Conservation (phyloP, 345 rosid genomes). For the Raphanus sativus region DNA sequence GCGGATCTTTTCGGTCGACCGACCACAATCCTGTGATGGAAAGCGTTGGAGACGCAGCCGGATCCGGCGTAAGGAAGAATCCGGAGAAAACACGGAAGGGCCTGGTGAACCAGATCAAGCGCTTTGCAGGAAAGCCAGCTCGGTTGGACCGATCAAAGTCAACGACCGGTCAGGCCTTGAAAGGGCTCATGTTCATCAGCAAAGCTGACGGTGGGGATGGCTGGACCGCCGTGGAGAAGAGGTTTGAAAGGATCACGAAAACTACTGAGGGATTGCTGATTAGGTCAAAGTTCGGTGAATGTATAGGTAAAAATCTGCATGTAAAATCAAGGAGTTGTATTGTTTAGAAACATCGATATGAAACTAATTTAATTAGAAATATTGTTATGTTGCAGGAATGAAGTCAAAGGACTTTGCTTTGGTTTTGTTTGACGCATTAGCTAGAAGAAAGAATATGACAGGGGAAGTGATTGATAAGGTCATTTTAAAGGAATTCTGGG, state of each 20-base stretch:
- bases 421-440: constrained; percentile 60
- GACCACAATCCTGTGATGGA: constrained; percentile 35
- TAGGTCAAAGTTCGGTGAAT: not conserved
- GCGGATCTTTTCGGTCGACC: constrained; percentile 34
- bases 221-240: not conserved
- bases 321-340: not conserved
- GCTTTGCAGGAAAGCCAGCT: constrained; percentile 43
- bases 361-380: not conserved
- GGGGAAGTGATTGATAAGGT: constrained; percentile 49
- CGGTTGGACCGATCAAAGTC: constrained; percentile 54
- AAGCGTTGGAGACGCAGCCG: constrained; percentile 29
- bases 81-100: constrained; percentile 41
- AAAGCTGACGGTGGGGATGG: constrained; percentile 49
- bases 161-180: constrained; percentile 45
- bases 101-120: constrained; percentile 45
- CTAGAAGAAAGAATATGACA: constrained; percentile 46
- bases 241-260: not conserved
- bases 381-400: constrained; percentile 49
- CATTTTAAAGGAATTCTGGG: constrained; percentile 59
- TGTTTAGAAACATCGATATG: not conserved
- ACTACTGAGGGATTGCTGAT: not conserved
- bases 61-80: constrained; percentile 33
- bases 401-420: constrained; percentile 63
- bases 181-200: constrained; percentile 68
- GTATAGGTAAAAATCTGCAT: not conserved